Percentiles rank a stretch among this genome's conserved stretches.
Evolutionary conservation across 2,329 filamentous ascomycete species (phyloP).

Genomic region (Mycosphaerella sp.): DNA sequence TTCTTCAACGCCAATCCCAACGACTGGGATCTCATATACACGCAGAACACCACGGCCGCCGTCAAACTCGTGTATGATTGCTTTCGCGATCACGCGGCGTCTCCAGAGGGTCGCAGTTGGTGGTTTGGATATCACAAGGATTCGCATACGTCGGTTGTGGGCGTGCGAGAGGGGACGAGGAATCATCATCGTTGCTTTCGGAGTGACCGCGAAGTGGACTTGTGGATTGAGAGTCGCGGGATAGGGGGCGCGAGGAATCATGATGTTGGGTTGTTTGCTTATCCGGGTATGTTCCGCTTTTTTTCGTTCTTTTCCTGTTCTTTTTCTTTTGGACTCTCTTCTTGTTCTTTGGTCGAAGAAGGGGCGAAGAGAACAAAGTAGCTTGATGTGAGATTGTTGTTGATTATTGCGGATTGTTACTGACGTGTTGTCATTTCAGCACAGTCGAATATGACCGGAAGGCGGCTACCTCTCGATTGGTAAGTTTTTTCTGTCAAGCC

Average conservation of each 20-base stretch:
- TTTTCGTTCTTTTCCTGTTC: too few relatives aligned
- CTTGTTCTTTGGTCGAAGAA: too few relatives aligned
- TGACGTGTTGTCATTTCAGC: conserved; percentile 37
- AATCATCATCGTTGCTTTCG: conserved; percentile 61
- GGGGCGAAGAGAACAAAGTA: too few relatives aligned
- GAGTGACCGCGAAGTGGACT: conserved; percentile 54
- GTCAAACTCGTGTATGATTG: conserved; percentile 79
- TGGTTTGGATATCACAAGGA: conserved; percentile 64
- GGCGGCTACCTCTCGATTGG: conserved; percentile 69
- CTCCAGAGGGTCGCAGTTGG: conserved; percentile 35
- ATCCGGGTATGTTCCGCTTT: conserved; percentile 44
- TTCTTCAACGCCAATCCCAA: conserved; percentile 77
- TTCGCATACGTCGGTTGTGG: conserved; percentile 78
- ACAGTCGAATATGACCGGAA: conserved; percentile 86
- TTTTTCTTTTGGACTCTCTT: too few relatives aligned
- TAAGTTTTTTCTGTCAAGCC: too few relatives aligned
- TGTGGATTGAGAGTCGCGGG: conserved; percentile 52
- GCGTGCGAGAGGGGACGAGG: conserved; percentile 64
- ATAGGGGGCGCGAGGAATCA: conserved; percentile 28
- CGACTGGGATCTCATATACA: conserved; percentile 81
- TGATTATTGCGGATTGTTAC: too few relatives aligned
- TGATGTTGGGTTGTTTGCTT: conserved; percentile 58
- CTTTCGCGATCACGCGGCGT: conserved; percentile 51
- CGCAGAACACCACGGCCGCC: conserved; percentile 81
- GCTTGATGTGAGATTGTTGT: too few relatives aligned